Conservation (phyloP, 495 filamentous ascomycete genomes). For the Aspergillus conjunctus region DNA sequence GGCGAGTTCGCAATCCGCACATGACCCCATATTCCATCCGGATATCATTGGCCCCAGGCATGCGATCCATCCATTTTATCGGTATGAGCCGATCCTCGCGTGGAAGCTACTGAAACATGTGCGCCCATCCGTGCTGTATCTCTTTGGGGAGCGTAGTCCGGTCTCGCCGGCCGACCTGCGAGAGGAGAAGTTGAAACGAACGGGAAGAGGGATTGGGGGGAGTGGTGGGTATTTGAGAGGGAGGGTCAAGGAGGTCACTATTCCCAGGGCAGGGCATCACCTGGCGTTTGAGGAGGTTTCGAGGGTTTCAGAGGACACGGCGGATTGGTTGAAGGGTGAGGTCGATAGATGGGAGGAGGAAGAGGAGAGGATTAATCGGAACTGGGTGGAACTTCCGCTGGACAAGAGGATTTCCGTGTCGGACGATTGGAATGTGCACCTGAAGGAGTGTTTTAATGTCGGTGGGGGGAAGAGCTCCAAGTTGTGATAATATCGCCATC, state of each 20-base stretch:
- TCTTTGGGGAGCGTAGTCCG: constrained; percentile 59
- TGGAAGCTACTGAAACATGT: constrained; percentile 55
- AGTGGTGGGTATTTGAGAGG: constrained; percentile 61
- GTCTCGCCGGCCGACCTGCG: constrained; percentile 50
- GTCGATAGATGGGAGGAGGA: not conserved
- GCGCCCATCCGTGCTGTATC: constrained; percentile 63
- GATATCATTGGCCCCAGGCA: constrained; percentile 2
- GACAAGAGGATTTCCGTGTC: not conserved
- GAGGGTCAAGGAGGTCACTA: constrained; percentile 55
- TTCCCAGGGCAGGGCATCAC: constrained; percentile 27
- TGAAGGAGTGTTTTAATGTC: not conserved
- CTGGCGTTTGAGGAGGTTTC: constrained; percentile 10
- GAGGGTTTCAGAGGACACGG: not conserved
- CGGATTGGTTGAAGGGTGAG: constrained; percentile 5
- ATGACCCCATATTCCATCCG: constrained; percentile 5
- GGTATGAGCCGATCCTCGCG: constrained; percentile 59
- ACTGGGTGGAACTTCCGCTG: not conserved
- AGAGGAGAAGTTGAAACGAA: constrained; percentile 59
- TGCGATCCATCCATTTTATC: constrained; percentile 26
- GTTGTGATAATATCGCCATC: not conserved
- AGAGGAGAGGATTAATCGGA: not conserved
- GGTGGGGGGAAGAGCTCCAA: too few relatives aligned
- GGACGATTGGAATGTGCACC: not conserved
- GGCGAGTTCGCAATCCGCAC: not conserved
- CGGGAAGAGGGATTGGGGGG: constrained; percentile 64